Evolutionary conservation across 2,329 filamentous ascomycete species (phyloP).

Genomic region (Talaromyces sp.): DNA sequence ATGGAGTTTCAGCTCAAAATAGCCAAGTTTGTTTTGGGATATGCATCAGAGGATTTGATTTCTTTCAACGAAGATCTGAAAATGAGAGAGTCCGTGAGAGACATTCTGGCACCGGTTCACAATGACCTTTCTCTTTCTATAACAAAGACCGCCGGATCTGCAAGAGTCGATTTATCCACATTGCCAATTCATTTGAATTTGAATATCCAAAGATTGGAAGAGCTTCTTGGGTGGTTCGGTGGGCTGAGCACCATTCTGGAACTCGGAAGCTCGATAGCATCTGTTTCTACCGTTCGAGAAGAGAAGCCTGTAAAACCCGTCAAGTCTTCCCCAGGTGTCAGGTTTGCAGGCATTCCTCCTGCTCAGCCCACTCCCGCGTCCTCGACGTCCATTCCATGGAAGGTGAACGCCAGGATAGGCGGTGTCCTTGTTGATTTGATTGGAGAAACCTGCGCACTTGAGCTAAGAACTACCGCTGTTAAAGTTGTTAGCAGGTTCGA

Average conservation of each 20-base stretch:
- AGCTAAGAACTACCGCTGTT: constrained; percentile 71
- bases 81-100: constrained; percentile 42
- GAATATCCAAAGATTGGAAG: constrained; percentile 75
- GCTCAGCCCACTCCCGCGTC: constrained; percentile 28
- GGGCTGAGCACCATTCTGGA: constrained; percentile 88
- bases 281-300: constrained; percentile 53
- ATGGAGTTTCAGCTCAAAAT: constrained; percentile 26
- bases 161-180: constrained; percentile 60
- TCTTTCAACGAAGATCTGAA: constrained; percentile 46
- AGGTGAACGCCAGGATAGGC: constrained; percentile 70
- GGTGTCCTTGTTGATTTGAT: constrained; percentile 71
- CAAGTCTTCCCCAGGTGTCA: constrained; percentile 46
- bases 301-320: constrained; percentile 23
- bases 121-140: constrained; percentile 36
- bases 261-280: constrained; percentile 76
- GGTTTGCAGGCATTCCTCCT: constrained; percentile 42
- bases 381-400: constrained; percentile 37
- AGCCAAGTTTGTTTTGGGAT: constrained; percentile 43
- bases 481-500: constrained; percentile 73
- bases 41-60: constrained; percentile 45
- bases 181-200: constrained; percentile 70
- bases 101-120: constrained; percentile 30
- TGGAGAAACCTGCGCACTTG: constrained; percentile 69
- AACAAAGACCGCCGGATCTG: constrained; percentile 22
- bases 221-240: constrained; percentile 82